A percentile compares a stretch with the other conserved stretches of the same genome.
These are phyloP conservation scores for Fragaria vesca DNA, from an alignment of 306 rosid species.

Conservation along the genomic window DNA sequence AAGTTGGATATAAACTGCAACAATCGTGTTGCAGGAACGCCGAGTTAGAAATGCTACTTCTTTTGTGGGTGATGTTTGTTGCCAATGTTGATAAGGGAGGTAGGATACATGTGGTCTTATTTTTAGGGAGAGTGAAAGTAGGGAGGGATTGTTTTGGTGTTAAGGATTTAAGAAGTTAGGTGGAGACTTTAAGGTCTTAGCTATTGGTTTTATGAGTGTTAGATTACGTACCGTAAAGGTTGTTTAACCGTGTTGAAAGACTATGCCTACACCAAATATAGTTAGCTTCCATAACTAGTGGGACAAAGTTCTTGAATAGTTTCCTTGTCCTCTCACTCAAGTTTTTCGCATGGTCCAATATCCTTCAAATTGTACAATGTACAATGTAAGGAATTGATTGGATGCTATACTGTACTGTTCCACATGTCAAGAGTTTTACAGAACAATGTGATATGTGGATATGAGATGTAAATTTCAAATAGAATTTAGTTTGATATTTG, in stretches of 20 bases:
- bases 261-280: background rate
- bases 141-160: background rate
- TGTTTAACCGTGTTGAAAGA: background rate
- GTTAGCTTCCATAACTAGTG: background rate
- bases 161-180: slow-evolving; percentile 8
- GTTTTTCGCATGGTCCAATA: background rate
- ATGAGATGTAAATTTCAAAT: too few relatives aligned
- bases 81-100: background rate
- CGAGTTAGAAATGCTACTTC: background rate
- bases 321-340: background rate
- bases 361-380: background rate
- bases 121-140: background rate
- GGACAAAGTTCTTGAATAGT: background rate
- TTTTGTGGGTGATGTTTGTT: slow-evolving; percentile 6
- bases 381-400: background rate
- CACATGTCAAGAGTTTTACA: background rate
- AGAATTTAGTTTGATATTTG: too few relatives aligned
- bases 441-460: too few relatives aligned
- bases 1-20: background rate
- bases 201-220: background rate
- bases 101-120: background rate
- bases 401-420: background rate
- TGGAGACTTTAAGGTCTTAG: background rate
- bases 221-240: background rate
- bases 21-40: background rate